Base-by-base conservation (phyloP, 164 flowering plant genomes). In the Sedum album region DNA sequence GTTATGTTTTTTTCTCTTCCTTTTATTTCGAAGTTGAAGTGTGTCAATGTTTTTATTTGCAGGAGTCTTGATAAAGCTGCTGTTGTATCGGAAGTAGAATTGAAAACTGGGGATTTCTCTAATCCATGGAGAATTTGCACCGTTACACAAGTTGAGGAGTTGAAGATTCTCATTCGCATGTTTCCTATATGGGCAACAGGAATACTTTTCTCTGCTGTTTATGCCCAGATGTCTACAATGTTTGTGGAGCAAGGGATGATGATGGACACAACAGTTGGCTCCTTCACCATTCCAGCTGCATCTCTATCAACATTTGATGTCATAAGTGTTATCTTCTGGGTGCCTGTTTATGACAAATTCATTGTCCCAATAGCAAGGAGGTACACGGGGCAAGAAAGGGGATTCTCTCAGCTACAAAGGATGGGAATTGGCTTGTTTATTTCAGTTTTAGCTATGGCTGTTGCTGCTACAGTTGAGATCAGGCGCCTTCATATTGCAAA, bases 111-210 rank as follows among this genome's bases (percentile, higher is more conserved):
- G 28, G 76, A 91, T 66, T 82, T 77, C 70, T 82, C 87, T 11
- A 80, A 87, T 66, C 77, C 82, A 0, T 89, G 91, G 96, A 83
- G 76, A 74, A 78, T 89, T 14, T 89, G 93, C 84, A 88, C 97
- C 20, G 85, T 91, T 30, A 91, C 96, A 0, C 97, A 91, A 71
- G 92, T 89, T 11, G 96, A 91, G 74, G 97, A 89, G 73, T 66
- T 91, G 67, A 91, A 91, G 72, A 89, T 89, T 67, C 74, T 91
- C 74, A 78, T 89, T 62, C 89, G 92, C 36, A 89, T 91, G 97
- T 85, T 91, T 69, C 97, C 97, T 31, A 84, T 91, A 49, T 91
- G 97, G 94, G 93, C 94, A 33, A 84, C 92, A 15, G 88, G 88
- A 21, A 91, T 91, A 65, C 84, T 86, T 51, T 91, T 91, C 70